phyloP scores from a whole-genome alignment of 495 filamentous ascomycete genomes.

The Penicillium mononematosum region DNA sequence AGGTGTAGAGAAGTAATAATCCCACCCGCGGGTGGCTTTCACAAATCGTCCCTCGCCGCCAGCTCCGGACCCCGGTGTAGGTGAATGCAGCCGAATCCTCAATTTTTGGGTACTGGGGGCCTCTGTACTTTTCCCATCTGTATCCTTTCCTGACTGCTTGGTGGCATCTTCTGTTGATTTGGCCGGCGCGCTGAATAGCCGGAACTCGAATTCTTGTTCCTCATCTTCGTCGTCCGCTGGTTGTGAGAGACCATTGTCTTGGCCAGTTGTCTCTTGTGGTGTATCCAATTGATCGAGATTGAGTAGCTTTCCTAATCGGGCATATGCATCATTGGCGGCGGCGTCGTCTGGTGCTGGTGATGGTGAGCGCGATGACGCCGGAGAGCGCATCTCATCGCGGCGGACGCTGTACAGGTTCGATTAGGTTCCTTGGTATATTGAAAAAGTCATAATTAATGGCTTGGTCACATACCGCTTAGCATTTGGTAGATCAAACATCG shows the following conservation, averaged over 20 bases:
- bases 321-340: constrained; percentile 34
- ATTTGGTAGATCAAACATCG: constrained; percentile 45
- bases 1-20: constrained; percentile 44
- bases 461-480: constrained; percentile 39
- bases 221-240: constrained; percentile 31
- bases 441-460: not conserved
- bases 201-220: constrained; percentile 51
- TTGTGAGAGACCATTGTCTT: constrained; percentile 7
- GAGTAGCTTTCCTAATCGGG: constrained; percentile 42
- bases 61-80: constrained; percentile 31
- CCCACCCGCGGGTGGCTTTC: constrained; percentile 47
- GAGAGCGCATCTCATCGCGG: constrained; percentile 43
- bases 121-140: constrained; percentile 4
- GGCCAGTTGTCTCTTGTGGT: not conserved
- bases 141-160: not conserved
- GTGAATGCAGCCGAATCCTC: constrained; percentile 44
- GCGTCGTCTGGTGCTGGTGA: constrained; percentile 37
- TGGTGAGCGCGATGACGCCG: constrained; percentile 32
- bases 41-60: constrained; percentile 39
- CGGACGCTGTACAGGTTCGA: constrained; percentile 33
- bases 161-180: constrained; percentile 15
- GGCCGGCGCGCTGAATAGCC: constrained; percentile 42
- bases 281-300: constrained; percentile 34
- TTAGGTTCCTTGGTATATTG: constrained; percentile 10
- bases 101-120: constrained; percentile 34